Conservation (phyloP, 345 rosid species). For the Acer yangbiense region DNA sequence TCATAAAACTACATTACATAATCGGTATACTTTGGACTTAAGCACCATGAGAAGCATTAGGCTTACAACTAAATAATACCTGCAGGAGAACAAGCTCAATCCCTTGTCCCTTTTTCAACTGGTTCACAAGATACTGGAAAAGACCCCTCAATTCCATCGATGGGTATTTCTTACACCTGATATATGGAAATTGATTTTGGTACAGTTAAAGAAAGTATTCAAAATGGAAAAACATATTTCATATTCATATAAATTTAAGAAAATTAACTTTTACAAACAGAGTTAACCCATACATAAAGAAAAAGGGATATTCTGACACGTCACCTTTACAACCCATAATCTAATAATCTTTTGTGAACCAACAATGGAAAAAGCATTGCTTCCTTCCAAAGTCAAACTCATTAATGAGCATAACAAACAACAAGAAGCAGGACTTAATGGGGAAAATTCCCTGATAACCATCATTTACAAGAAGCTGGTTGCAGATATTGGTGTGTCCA, state of each 20-base stretch:
- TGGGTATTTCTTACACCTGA: slow-evolving; percentile 97
- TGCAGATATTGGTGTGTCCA: too few relatives aligned
- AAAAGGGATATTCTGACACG: neutral
- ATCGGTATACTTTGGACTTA: slow-evolving; percentile 12
- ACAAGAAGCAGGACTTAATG: neutral
- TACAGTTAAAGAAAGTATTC: neutral
- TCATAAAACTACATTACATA: slow-evolving; percentile 30
- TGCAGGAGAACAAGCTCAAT: slow-evolving; percentile 96
- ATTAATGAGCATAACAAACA: neutral
- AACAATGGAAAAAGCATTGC: neutral
- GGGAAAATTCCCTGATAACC: neutral
- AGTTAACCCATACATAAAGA: neutral
- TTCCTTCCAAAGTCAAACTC: neutral
- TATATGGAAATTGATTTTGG: neutral
- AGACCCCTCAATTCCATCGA: slow-evolving; percentile 99
- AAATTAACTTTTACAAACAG: neutral
- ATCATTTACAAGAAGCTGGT: neutral
- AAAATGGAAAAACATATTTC: slow-evolving; percentile 1
- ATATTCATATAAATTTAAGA: neutral
- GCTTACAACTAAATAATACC: slow-evolving; percentile 46
- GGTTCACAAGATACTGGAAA: slow-evolving; percentile 97
- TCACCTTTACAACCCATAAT: neutral
- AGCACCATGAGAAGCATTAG: slow-evolving; percentile 18
- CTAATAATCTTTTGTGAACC: neutral
- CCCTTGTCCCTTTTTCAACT: slow-evolving; percentile 92